A percentile compares a stretch with the other conserved stretches of the same genome.
Evolutionary conservation across 805 yeast genomes (phyloP).

Genomic region (Ogataea nonfermentans): DNA sequence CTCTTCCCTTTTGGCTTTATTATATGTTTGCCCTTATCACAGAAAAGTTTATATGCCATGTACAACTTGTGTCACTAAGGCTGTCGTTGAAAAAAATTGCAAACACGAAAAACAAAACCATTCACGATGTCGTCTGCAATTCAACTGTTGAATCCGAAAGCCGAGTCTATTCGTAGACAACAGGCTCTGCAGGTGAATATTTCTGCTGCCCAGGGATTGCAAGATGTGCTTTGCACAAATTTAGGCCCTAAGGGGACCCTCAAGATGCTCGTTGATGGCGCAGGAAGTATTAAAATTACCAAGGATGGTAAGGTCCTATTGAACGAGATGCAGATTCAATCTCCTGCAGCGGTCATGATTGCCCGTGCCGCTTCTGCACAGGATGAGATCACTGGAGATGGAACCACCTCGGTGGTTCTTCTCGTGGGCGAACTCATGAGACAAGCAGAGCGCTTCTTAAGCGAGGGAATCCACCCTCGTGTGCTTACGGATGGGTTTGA

Average conservation of each 20-base stretch:
- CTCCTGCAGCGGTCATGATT: conserved; percentile 85
- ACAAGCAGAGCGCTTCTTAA: conserved; percentile 88
- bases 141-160: conserved; percentile 93
- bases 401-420: conserved; percentile 93
- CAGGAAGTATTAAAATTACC: conserved; percentile 92
- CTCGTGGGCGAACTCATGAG: conserved; percentile 91
- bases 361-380: conserved; percentile 98
- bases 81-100: conserved; percentile 15
- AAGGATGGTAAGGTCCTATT: conserved; percentile 95
- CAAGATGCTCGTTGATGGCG: conserved; percentile 95
- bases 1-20: background rate
- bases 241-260: conserved; percentile 97
- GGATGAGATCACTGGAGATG: conserved; percentile 99
- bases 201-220: conserved; percentile 95
- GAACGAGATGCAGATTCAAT: conserved; percentile 95
- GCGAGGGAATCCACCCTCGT: conserved; percentile 96
- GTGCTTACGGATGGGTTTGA: conserved; percentile 95
- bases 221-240: conserved; percentile 85
- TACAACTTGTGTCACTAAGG: conserved; percentile 6
- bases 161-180: conserved; percentile 92
- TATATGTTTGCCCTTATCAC: conserved; percentile 12
- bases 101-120: conserved; percentile 16
- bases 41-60: conserved; percentile 8
- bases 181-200: conserved; percentile 96
- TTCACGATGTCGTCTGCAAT: conserved; percentile 54